Evolutionary conservation across 768 basidiomycete genomes (phyloP), one percentile per base, ranked within the genome.

Genomic region (Exsudoporus frostii): DNA sequence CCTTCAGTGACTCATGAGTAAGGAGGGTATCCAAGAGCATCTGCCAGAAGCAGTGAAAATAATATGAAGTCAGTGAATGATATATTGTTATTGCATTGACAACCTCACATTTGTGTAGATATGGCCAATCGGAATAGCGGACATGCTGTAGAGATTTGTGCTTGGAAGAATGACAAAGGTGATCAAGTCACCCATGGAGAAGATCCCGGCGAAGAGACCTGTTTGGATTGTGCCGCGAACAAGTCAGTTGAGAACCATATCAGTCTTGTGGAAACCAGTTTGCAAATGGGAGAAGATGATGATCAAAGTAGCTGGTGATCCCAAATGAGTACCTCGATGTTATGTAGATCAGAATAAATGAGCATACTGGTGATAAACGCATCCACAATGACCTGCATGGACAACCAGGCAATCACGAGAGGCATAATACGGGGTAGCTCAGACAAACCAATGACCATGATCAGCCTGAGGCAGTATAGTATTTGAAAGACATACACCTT

Each of bases 21-120:
- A 59, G 45, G 4, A 59, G 52, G 41, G 52, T 55, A 15, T 59
- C 57, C 38, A 59, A 29, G 17, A 55, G 33, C 4, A 33, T 46
- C 45, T 46, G 24, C 10, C 32, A 22, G n/a, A n/a, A n/a, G n/a
- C n/a, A n/a, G n/a, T n/a, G n/a, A n/a, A 33, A 22, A 32, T 33
- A 33, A 17, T 11, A 10, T 11, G 6, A 24, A 34, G 11, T 34
- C 17, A 25, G 17, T 22, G 44, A 1, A 20, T n/a, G 10, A 10
- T 17, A 34, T 20, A n/a, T 6, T 34, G 13, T 13, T 22, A 9
- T 46, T 10, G 24, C 17, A 2, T 34, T 14, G 20, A n/a, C 34
- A 10, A 19, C 6, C 24, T 36, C 45, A 47, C 45, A 25, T 47
- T 47, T 24, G 45, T 47, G 13, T 47, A 47, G 10, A 47, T 47